Conservation (phyloP, 2,329 filamentous ascomycete species). For the Huntiella savannae region DNA sequence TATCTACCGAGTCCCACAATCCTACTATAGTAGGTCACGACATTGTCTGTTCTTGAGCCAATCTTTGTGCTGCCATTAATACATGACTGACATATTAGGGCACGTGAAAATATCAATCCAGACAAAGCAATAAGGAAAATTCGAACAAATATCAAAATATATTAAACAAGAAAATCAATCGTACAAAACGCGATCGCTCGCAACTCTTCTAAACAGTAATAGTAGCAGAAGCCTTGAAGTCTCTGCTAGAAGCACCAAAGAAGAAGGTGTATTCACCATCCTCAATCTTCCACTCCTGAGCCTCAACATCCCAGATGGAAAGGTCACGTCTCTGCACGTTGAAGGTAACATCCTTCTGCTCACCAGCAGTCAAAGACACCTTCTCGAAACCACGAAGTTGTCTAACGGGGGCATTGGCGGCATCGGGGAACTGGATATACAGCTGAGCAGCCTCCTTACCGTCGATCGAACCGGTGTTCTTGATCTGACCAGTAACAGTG, state of each 20-base stretch:
- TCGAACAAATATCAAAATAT: neutral
- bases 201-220: neutral
- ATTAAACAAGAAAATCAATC: neutral
- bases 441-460: slow-evolving; percentile 35
- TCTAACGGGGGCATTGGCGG: slow-evolving; percentile 34
- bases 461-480: slow-evolving; percentile 30
- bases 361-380: slow-evolving; percentile 27
- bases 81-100: too few species aligned
- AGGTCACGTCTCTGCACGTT: slow-evolving; percentile 42
- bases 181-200: neutral
- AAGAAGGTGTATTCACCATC: slow-evolving; percentile 25
- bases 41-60: neutral
- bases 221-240: slow-evolving; percentile 14
- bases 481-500: slow-evolving; percentile 26
- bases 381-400: slow-evolving; percentile 50
- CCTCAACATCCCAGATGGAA: slow-evolving; percentile 43
- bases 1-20: too few species aligned
- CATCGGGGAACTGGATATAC: slow-evolving; percentile 28
- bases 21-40: neutral
- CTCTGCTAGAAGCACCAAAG: slow-evolving; percentile 30
- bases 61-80: too few species aligned
- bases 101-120: neutral
- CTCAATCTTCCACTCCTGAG: slow-evolving; percentile 40
- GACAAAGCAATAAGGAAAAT: neutral
- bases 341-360: slow-evolving; percentile 28